Evolutionary conservation across 768 basidiomycete species (phyloP).

Genomic region (Hypsizygus marmoreus): DNA sequence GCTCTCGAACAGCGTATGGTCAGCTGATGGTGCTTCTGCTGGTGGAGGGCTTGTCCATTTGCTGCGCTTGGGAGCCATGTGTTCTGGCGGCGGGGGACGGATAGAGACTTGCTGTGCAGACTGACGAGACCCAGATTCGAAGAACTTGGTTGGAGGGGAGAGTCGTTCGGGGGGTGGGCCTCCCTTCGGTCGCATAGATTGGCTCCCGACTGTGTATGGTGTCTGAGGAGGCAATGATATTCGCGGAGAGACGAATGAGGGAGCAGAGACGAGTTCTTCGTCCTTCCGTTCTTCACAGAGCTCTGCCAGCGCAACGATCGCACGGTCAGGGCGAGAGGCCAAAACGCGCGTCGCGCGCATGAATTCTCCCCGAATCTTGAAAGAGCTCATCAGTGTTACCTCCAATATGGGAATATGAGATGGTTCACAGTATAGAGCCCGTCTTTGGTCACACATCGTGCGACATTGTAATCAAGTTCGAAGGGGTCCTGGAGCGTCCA

Average conservation of each 20-base stretch:
- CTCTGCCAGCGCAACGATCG: constrained; percentile 79
- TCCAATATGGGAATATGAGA: constrained; percentile 1
- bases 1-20: constrained; percentile 67
- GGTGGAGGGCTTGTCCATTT: constrained; percentile 90
- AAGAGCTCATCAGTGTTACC: constrained; percentile 10
- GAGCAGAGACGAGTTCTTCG: constrained; percentile 58
- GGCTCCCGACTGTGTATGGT: constrained; percentile 68
- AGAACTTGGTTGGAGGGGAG: constrained; percentile 56
- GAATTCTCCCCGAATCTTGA: constrained; percentile 95
- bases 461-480: constrained; percentile 94
- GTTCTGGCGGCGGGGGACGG: constrained; percentile 63
- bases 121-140: constrained; percentile 40
- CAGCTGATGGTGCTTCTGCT: constrained; percentile 68
- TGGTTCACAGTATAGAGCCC: constrained; percentile 85
- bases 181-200: constrained; percentile 54
- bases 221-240: constrained; percentile 66
- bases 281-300: constrained; percentile 89
- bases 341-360: constrained; percentile 94
- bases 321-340: constrained; percentile 75
- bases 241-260: constrained; percentile 43
- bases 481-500: constrained; percentile 99
- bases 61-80: constrained; percentile 79
- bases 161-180: constrained; percentile 44
- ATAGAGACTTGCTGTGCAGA: constrained; percentile 31
- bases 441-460: constrained; percentile 94